Evolutionary conservation across 352 stramenopile genomes (phyloP), one percentile per base, ranked within the genome.

Genomic region (Phytopythium oedochilum): DNA sequence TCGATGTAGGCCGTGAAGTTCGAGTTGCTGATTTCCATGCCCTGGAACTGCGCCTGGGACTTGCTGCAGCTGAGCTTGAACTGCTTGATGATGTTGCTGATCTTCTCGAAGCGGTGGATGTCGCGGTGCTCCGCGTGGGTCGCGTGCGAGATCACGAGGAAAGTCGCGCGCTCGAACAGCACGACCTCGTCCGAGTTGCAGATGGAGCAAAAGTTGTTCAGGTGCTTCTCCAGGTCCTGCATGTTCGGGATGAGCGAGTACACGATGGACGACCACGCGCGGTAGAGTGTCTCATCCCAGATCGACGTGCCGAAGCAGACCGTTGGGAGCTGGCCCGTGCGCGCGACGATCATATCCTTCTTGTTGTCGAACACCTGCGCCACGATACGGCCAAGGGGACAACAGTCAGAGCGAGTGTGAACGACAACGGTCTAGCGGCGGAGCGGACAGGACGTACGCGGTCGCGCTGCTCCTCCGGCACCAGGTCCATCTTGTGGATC

Each of bases 21-120:
- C n/a, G 86, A 90, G 45, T 98, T 97, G 68, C 96, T 83, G 59
- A 96, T 88, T 64, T 96, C 89, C 95, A 99, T 98, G 40, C 95
- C 96, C 69, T 98, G 92, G 65, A 99, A 99, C 70, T 99, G 89
- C 26, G 94, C 96, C 71, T 98, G 93, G 2, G 95, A 97, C 78
- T 99, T 99, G 66, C 88, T 97, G 75, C 97, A 99, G 70, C 83
- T 97, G 20, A 99, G 84, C 77, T 99, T 99, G 78, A 99, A 99
- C 75, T 99, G 97, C 78, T 99, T 99, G 73, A 99, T 98, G 75
- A 99, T 99, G 70, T 99, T 99, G 66, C 88, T 98, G 64, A 99
- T 99, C 67, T 99, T 99, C 81, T 99, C 97, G 70, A 99, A 99
- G 20, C 97, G 94, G 70, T 99, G 95, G 39, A 97, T 96, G 68